Evolutionary conservation across 768 basidiomycete genomes (phyloP), one percentile per base, ranked within the genome.

Genomic region (Russula vinacea): DNA sequence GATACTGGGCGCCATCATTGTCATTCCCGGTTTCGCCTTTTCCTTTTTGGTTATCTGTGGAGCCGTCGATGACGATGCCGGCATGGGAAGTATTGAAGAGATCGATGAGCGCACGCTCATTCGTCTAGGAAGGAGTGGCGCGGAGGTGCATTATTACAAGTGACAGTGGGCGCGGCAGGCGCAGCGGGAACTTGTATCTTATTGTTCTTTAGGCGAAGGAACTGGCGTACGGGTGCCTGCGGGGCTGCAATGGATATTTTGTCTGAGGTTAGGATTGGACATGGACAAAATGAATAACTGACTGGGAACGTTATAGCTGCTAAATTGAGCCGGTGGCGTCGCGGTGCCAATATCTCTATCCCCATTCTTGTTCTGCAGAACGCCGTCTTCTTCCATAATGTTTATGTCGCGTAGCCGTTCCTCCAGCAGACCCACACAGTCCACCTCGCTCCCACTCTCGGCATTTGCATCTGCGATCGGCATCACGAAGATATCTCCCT

Each of bases 401-500:
- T 44, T 47, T 57, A 68, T 37, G 37, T 67, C 67, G 5, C 53
- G 35, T 16, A 68, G 52, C 26, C 67, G 56, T 22, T 67, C 67
- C n/a, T 40, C 62, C 37, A 68, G 32, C 17, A 39, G 8, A 10
- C 19, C 49, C 9, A 35, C 61, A 16, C 53, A 37, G 32, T 67
- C 58, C 40, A 29, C 26, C 50, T 67, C 67, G 9, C 39, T 32
- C 1, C 56, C 61, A 14, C 49, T 57, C 24, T 67, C 61, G n/a
- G 26, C 22, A 19, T 19, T 29, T 10, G 45, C 42, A 32, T 33
- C 37, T 5, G 39, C 29, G 45, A 44, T 7, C 16, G n/a, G 19
- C 14, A n/a, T 22, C 5, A 16, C 39, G n/a, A 40, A 2, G 24
- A 17, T 26, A 3, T 54, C 47, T 33, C 3, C 11, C 13, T 8